Percentiles rank a stretch among this genome's conserved stretches.
Evolutionary conservation across 305 asterid species (phyloP).

Genomic region (Withania somnifera): DNA sequence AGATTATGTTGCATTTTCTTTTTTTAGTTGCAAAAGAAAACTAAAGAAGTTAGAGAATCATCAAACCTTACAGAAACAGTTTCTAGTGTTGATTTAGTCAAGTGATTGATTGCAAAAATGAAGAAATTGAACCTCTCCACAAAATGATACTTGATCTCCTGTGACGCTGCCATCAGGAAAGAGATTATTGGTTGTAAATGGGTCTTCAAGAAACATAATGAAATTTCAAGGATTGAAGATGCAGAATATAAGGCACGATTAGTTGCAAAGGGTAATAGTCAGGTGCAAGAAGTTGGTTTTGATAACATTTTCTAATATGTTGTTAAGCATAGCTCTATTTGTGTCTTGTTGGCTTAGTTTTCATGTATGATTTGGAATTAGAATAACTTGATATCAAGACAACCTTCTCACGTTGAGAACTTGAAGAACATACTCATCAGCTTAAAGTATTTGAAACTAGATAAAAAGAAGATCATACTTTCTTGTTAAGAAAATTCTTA

Average conservation of each 20-base stretch:
- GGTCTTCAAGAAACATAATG: background rate
- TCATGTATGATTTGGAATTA: background rate
- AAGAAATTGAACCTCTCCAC: background rate
- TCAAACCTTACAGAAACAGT: background rate
- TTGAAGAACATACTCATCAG: too few relatives aligned
- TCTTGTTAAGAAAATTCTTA: too few relatives aligned
- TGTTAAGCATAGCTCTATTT: background rate
- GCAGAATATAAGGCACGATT: background rate
- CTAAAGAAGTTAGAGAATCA: background rate
- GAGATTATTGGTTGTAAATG: background rate
- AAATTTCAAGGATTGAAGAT: background rate
- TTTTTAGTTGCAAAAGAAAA: background rate
- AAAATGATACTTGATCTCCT: background rate
- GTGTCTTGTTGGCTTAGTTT: too few relatives aligned
- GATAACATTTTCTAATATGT: background rate
- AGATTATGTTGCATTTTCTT: background rate
- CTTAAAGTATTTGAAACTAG: too few relatives aligned
- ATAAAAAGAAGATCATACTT: too few relatives aligned
- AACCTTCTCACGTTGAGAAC: too few relatives aligned
- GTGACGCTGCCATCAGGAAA: background rate
- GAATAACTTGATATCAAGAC: too few relatives aligned
- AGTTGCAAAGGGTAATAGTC: background rate
- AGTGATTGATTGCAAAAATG: background rate
- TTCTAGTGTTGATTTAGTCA: background rate
- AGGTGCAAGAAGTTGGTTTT: background rate